Conservation (phyloP, 208 protist species). For the Acanthamoeba sp. region DNA sequence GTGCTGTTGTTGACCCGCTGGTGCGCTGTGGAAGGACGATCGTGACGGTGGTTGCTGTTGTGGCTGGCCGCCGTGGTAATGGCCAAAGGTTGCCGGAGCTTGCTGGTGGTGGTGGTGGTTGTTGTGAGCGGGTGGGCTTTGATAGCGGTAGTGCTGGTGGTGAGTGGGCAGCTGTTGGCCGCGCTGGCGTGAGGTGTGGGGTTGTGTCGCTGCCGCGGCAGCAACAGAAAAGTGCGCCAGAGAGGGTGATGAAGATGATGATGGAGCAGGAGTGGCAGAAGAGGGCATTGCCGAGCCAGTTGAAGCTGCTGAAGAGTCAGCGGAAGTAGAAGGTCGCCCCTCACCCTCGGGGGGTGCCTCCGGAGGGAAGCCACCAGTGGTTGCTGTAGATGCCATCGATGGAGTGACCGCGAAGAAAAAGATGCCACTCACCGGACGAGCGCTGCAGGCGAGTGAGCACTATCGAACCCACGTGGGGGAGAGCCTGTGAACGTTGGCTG, state of each 20-base stretch:
- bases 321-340: background rate
- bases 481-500: background rate
- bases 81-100: background rate
- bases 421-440: no score
- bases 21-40: background rate
- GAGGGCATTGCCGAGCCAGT: background rate
- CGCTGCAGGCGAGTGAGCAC: background rate
- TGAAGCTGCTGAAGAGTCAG: background rate
- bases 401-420: background rate
- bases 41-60: no score
- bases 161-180: background rate
- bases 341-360: background rate
- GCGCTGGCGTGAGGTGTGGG: no score
- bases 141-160: background rate
- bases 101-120: background rate
- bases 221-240: background rate
- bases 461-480: background rate
- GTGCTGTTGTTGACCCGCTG: background rate
- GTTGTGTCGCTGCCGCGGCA: no score
- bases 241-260: background rate
- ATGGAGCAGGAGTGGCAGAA: background rate
- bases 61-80: background rate
- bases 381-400: background rate
- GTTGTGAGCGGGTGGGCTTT: background rate
- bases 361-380: background rate